These are phyloP conservation scores for Colletotrichum coccodes DNA, from an alignment of 2,329 filamentous ascomycete genomes.

Conservation along the genomic window DNA sequence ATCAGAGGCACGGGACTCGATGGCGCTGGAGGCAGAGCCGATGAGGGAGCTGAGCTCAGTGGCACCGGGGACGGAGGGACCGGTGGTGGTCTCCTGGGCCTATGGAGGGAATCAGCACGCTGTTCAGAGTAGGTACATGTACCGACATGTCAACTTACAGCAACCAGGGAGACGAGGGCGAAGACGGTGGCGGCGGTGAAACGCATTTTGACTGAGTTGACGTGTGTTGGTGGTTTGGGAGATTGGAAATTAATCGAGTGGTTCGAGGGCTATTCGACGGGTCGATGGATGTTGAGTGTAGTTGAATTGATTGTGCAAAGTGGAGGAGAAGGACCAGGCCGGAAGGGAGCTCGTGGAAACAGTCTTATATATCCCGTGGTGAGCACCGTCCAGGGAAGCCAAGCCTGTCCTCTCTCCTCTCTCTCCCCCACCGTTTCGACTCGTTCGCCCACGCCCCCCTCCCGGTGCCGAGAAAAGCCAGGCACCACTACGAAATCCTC, in stretches of 20 bases:
- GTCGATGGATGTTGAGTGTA: not conserved
- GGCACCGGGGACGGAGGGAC: conserved; percentile 31
- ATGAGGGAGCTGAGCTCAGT: conserved; percentile 23
- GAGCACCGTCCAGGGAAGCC: conserved; percentile 1
- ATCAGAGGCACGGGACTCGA: conserved; percentile 15
- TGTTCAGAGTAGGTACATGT: not conserved
- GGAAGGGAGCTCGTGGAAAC: not conserved
- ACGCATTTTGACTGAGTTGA: conserved; percentile 51
- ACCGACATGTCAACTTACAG: conserved; percentile 35
- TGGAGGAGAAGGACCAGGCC: not conserved
- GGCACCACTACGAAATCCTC: conserved; percentile 17
- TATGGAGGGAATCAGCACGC: not conserved
- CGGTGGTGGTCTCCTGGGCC: conserved; percentile 35
- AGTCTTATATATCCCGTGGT: conserved; percentile 29
- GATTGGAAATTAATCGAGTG: not conserved
- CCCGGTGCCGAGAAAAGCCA: conserved; percentile 22
- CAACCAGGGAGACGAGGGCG: conserved; percentile 45
- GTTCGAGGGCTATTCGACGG: not conserved
- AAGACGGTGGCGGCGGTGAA: conserved; percentile 48
- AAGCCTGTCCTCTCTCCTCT: not conserved
- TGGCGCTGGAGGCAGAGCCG: not conserved
- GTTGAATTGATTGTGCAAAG: conserved; percentile 4
- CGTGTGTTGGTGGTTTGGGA: not conserved
- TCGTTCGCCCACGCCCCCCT: not conserved
- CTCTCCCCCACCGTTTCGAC: not conserved